Conservation (phyloP, 352 stramenopile species). For the Phytophthora pini region DNA sequence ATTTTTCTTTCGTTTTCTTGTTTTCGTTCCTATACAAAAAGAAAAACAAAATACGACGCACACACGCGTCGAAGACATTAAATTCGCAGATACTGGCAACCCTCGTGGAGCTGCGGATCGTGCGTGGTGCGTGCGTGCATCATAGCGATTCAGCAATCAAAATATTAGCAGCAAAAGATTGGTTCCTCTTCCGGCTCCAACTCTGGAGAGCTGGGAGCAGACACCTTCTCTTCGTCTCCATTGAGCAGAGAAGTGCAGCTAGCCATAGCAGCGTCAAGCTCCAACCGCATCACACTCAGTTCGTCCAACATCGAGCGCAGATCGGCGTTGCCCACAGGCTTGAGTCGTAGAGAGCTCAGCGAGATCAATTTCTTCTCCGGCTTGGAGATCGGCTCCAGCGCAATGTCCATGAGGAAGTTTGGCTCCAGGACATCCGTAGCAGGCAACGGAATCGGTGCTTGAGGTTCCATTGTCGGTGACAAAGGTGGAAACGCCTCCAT, state of each 20-base stretch:
- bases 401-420: slow-evolving; percentile 53
- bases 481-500: slow-evolving; percentile 30
- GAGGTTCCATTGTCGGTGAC: slow-evolving; percentile 18
- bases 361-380: slow-evolving; percentile 32
- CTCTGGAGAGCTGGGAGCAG: slow-evolving; percentile 1
- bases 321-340: slow-evolving; percentile 38
- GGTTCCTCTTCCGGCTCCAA: slow-evolving; percentile 39
- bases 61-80: slow-evolving; percentile 18
- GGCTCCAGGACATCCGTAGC: slow-evolving; percentile 24
- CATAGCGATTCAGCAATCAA: slow-evolving; percentile 20
- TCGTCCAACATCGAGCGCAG: slow-evolving; percentile 49
- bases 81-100: slow-evolving; percentile 21
- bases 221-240: slow-evolving; percentile 27
- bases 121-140: slow-evolving; percentile 18
- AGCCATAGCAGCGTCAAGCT: slow-evolving; percentile 44
- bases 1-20: slow-evolving; percentile 32
- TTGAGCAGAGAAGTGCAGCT: slow-evolving; percentile 33
- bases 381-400: slow-evolving; percentile 39
- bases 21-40: slow-evolving; percentile 38
- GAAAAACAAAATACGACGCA: slow-evolving; percentile 34
- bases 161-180: slow-evolving; percentile 45
- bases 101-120: background rate
- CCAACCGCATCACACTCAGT: slow-evolving; percentile 44
- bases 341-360: slow-evolving; percentile 19
- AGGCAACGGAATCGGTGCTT: slow-evolving; percentile 8